Evolutionary conservation across 2,329 filamentous ascomycete species (phyloP).

Genomic region (Calcarisporium arbuscula): DNA sequence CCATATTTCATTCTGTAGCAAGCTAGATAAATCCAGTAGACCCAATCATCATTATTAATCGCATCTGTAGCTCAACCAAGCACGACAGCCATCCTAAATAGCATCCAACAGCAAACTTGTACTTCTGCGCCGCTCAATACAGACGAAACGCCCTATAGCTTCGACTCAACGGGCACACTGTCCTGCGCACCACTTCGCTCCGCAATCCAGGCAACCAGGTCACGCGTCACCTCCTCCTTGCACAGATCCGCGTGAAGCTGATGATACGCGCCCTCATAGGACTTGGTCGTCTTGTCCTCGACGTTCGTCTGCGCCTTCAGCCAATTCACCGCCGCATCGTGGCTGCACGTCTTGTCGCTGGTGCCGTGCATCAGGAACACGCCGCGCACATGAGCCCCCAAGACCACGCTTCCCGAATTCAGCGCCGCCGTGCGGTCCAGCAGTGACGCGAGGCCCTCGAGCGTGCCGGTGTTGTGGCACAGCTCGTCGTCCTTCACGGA

Average conservation of each 20-base stretch:
- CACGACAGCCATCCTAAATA: constrained; percentile 1
- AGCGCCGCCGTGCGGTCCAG: constrained; percentile 65
- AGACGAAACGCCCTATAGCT: constrained; percentile 25
- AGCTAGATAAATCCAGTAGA: too few species aligned
- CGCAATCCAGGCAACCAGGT: constrained; percentile 63
- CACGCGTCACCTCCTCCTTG: constrained; percentile 47
- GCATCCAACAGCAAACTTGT: neutral
- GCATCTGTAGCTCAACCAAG: too few species aligned
- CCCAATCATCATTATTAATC: too few species aligned
- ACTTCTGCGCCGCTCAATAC: neutral
- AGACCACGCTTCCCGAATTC: constrained; percentile 44
- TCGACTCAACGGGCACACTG: too few species aligned
- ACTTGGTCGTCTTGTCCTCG: constrained; percentile 63
- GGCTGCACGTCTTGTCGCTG: constrained; percentile 63
- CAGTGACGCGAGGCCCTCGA: constrained; percentile 73
- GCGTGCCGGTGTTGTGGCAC: constrained; percentile 76
- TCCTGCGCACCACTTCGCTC: too few species aligned
- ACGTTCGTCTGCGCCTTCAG: constrained; percentile 49
- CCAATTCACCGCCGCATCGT: constrained; percentile 57
- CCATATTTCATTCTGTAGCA: too few species aligned
- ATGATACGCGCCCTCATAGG: constrained; percentile 75
- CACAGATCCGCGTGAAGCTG: constrained; percentile 59
- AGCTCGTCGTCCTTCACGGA: constrained; percentile 60
- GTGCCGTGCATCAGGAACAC: constrained; percentile 74
- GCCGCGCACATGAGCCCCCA: constrained; percentile 50